These are phyloP conservation scores for Paramecium bursaria DNA, from an alignment of 73 alveolate genomes.

Conservation along the genomic window DNA sequence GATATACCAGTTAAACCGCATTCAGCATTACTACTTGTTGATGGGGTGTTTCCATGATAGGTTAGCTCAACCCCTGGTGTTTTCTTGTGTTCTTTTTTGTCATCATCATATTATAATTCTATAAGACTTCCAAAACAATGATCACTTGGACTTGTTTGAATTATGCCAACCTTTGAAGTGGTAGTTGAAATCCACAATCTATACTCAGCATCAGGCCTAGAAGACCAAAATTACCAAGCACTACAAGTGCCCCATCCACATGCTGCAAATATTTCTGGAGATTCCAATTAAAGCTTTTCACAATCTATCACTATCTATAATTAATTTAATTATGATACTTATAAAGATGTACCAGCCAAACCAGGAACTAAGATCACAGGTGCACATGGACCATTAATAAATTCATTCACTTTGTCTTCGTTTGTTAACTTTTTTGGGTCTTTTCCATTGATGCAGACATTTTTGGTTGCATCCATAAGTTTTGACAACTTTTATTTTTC, in stretches of 20 bases:
- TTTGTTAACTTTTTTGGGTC: conserved; percentile 9
- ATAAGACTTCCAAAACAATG: conserved; percentile 63
- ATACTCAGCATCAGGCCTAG: conserved; percentile 50
- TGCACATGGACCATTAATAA: conserved; percentile 67
- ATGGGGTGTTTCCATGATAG: conserved; percentile 56
- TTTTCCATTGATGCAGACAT: conserved; percentile 27
- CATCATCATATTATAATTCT: conserved; percentile 39
- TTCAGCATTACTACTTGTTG: conserved; percentile 12
- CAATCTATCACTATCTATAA: conserved; percentile 52
- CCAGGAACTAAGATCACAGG: conserved; percentile 65
- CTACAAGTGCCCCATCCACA: conserved; percentile 69
- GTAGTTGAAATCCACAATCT: conserved; percentile 58
- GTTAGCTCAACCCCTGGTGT: conserved; percentile 41
- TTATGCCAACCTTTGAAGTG: neutral
- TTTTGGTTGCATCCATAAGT: neutral
- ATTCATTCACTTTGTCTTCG: conserved; percentile 4
- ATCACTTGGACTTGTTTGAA: conserved; percentile 23
- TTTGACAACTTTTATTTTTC: neutral
- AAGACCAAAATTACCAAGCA: conserved; percentile 8
- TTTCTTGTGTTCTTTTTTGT: neutral
- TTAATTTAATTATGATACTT: neutral
- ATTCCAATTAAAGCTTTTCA: conserved; percentile 43
- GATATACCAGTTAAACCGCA: conserved; percentile 44
- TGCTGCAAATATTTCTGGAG: conserved; percentile 43
- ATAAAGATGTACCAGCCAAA: conserved; percentile 50